Base-by-base conservation (phyloP, 2,329 filamentous ascomycete genomes). In the Metarhizium album region DNA sequence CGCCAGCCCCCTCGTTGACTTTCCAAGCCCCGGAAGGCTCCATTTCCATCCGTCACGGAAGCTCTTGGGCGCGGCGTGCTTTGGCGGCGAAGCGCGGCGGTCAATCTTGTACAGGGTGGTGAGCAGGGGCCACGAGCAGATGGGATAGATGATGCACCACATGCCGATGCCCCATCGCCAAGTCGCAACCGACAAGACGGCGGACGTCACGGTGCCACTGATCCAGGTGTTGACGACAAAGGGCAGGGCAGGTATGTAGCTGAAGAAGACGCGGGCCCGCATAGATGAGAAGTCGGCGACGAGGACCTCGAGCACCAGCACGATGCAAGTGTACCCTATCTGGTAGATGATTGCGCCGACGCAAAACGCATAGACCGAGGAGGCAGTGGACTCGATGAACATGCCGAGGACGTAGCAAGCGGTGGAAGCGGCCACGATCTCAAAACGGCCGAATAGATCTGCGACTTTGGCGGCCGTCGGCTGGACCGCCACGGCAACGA, bases 121-220 rank as follows among this genome's bases (percentile, higher is more conserved):
- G 18, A 83, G 64, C 0, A 84, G 67, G 1, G 81, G 79, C 4
- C 82, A 53, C 0, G 75, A 70, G 50, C 74, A 75, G 7, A 78
- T 66, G 1, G 80, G 75, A 58, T 78, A 82, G 47, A 83, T 79
- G 54, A 83, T 75, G 45, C 70, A 72, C 71, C 77, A 84, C 79
- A 84, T 83, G 55, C 79, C 80, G 23, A 81, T 71, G 14, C 80
- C 81, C 79, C 79, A 83, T 52, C 73, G 65, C 81, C 81, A 84
- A 2, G 68, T 73, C 0, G 76, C 76, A 2, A 59, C 61, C 0
- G 51, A 57, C 20, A 83, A 59, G 1, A 83, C 76, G 0, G 75
- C 70, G 0, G 63, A 60, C 0, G 76, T 73, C 47, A 84, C 65
- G 54, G 78, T 74, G 20, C 80, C 81, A 53, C 76, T 78, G 14